Evolutionary conservation across 2,329 filamentous ascomycete species (phyloP), one percentile per base, ranked within the genome.

Genomic region (Sporothrix pallida): DNA sequence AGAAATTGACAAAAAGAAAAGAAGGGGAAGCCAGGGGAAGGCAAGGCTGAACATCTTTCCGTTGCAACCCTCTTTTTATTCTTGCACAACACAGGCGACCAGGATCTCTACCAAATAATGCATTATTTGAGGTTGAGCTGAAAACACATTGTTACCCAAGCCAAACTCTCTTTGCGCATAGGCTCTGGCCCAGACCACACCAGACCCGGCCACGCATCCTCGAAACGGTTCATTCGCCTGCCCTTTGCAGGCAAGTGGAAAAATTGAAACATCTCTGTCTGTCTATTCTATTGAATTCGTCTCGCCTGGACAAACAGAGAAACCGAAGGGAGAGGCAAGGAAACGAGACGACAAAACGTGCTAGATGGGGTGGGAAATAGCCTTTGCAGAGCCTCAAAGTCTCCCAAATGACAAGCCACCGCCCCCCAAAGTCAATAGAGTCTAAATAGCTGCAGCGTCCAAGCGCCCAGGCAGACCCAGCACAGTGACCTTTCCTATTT

Each of bases 361-460:
- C 52, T 23, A 58, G 10, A 46, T 42, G 60, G 15, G n/a, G 4
- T n/a, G 60, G 26, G 26, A 62, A 8, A 63, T 63, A 17, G 60
- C 42, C 56, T n/a, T 10, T 65, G 60, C 42, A 46, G 60, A 46
- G 60, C 37, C 42, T 46, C 60, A 65, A 46, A n/a, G 60, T 37
- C 31, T 7, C 31, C 31, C 31, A 37, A 37, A 37, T 10, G 6
- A 46, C 37, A 65, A 65, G 60, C 60, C 60, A 65, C 60, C 42
- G 60, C 60, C 60, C 13, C 42, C 42, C 31, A 37, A n/a, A 65
- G 37, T 65, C 60, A 65, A 65, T 23, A 65, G 13, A 48, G 46
- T 48, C 44, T n/a, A 37, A 44, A 42, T 46, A 10, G 60, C 46
- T 65, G 60, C 37, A 65, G 37, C 46, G 23, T 62, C 13, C 26